Evolutionary conservation across 176 grass and related monocot species (phyloP).

Genomic region (Chrysopogon serrulatus): DNA sequence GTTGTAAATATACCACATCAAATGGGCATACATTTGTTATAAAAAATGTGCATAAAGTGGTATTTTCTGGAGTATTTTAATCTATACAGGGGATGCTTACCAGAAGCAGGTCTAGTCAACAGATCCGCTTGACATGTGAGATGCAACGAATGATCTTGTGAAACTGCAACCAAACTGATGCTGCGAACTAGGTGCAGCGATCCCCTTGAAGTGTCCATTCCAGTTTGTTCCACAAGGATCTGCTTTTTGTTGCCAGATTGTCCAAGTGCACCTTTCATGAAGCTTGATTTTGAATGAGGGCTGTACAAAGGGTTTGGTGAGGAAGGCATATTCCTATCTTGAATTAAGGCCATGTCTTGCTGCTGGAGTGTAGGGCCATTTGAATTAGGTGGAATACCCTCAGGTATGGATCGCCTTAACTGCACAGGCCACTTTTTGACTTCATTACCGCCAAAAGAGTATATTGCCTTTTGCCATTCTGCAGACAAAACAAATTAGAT

Average conservation of each 20-base stretch:
- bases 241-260: slow-evolving; percentile 80
- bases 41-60: background rate
- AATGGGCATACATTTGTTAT: no score
- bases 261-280: slow-evolving; percentile 63
- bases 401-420: slow-evolving; percentile 74
- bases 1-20: no score
- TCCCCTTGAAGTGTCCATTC: slow-evolving; percentile 62
- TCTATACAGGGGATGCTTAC: slow-evolving; percentile 29
- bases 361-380: slow-evolving; percentile 67
- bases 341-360: slow-evolving; percentile 77
- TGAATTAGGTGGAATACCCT: slow-evolving; percentile 49
- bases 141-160: slow-evolving; percentile 75
- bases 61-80: background rate
- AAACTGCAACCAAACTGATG: slow-evolving; percentile 88
- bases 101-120: slow-evolving; percentile 41
- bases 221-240: slow-evolving; percentile 63
- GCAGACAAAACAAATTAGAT: slow-evolving; percentile 34
- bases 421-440: slow-evolving; percentile 94
- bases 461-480: slow-evolving; percentile 98
- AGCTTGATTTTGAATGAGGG: slow-evolving; percentile 85
- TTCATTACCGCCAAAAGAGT: slow-evolving; percentile 85
- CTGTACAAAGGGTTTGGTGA: slow-evolving; percentile 74
- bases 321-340: slow-evolving; percentile 83
- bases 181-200: slow-evolving; percentile 81
- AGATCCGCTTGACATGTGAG: slow-evolving; percentile 73